A percentile compares a stretch with the other conserved stretches of the same genome.
phyloP scores from a whole-genome alignment of 345 rosid species.

The Eucalyptus fibrosa region DNA sequence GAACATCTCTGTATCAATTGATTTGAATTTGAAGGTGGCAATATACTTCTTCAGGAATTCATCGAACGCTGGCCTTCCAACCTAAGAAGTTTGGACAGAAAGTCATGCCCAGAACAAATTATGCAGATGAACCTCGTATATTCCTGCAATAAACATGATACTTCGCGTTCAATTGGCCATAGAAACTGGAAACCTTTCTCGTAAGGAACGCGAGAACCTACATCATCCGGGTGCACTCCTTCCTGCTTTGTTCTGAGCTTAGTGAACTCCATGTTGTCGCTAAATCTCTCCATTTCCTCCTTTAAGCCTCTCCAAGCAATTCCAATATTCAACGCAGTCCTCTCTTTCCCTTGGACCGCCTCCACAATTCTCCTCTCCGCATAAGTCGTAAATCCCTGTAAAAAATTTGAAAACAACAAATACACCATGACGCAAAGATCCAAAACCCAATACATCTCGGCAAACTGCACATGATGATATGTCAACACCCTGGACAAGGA shows the following conservation, averaged over 20 bases:
- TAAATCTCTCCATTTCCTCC: constrained; percentile 65
- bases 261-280: constrained; percentile 76
- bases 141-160: background rate
- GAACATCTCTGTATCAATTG: constrained; percentile 73
- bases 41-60: constrained; percentile 83
- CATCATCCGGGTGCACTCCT: constrained; percentile 72
- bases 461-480: background rate
- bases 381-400: constrained; percentile 82
- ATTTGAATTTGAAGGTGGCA: constrained; percentile 81
- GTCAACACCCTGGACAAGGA: background rate
- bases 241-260: constrained; percentile 73
- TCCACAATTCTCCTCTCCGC: constrained; percentile 96
- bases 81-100: constrained; percentile 11
- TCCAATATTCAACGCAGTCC: constrained; percentile 60
- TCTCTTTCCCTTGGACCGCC: constrained; percentile 70
- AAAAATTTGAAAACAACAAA: background rate
- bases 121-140: background rate
- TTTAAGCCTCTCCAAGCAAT: constrained; percentile 80
- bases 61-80: constrained; percentile 84
- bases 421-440: background rate
- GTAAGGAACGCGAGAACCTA: constrained; percentile 72
- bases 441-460: background rate
- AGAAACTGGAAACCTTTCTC: constrained; percentile 96
- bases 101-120: background rate
- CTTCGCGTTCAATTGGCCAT: constrained; percentile 82